A percentile compares a stretch with the other conserved stretches of the same genome.
These are phyloP conservation scores for Alloteropsis semialata DNA, from an alignment of 176 grass and related monocot species.

Conservation along the genomic window DNA sequence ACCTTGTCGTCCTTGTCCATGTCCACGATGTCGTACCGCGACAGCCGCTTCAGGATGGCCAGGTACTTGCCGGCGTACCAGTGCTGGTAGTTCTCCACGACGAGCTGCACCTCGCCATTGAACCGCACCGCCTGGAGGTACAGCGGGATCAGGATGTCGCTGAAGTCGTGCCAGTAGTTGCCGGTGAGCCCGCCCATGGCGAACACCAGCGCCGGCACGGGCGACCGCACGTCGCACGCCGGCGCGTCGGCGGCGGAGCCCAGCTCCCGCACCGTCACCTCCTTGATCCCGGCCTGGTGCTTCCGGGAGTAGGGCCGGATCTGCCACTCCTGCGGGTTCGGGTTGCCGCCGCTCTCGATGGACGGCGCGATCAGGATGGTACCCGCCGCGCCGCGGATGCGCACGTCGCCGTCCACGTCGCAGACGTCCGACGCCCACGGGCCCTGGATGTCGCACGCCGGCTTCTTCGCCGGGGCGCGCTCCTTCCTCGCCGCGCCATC, in stretches of 20 bases:
- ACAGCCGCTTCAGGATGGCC: constrained; percentile 32
- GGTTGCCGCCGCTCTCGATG: constrained; percentile 43
- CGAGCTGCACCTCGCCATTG: constrained; percentile 64
- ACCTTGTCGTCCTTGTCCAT: constrained; percentile 59
- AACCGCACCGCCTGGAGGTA: constrained; percentile 54
- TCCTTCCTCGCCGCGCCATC: not conserved
- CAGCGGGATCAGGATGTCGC: constrained; percentile 72
- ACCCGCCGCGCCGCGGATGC: constrained; percentile 41
- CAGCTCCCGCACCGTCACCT: constrained; percentile 57
- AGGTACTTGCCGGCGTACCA: constrained; percentile 75
- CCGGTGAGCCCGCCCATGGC: constrained; percentile 75
- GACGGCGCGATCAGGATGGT: constrained; percentile 47
- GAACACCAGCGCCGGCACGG: constrained; percentile 61
- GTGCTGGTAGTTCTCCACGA: constrained; percentile 54
- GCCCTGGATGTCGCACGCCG: constrained; percentile 64
- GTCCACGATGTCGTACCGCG: constrained; percentile 52
- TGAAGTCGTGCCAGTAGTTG: constrained; percentile 95
- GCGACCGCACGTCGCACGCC: constrained; percentile 34
- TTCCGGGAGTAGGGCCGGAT: constrained; percentile 64
- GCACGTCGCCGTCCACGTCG: constrained; percentile 52
- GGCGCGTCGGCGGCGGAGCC: constrained; percentile 21
- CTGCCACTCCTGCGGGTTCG: constrained; percentile 59
- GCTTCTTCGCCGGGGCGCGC: constrained; percentile 38
- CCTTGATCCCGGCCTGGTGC: constrained; percentile 44
- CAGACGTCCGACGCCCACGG: constrained; percentile 58